Base-by-base conservation (phyloP, 2,329 filamentous ascomycete species). In the Pseudogymnoascus pannorum region DNA sequence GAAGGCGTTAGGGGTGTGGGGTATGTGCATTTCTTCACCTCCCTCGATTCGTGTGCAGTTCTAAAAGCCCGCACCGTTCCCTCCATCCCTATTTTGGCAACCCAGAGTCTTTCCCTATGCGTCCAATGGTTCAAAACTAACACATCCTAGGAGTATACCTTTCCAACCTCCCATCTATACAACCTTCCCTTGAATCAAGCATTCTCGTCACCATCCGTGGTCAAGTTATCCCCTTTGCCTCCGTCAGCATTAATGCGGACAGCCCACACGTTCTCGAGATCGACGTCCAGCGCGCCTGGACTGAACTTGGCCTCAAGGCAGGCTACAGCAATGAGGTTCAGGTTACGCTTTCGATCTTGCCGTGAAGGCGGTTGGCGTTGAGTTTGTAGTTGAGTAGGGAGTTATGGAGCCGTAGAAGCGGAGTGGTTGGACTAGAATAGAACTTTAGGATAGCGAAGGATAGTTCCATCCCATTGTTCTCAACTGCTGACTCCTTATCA, bases 311-410 rank as follows among this genome's bases (percentile, higher is more conserved):
- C 0, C 77, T 94, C 61, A 76, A 85, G 62, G 81, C 83, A 36
- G 85, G 87, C 6, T 95, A 89, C 87, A 87, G 85, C 66, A 96
- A 96, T 71, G 89, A 95, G 72, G 81, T 92, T 36, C 79, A 83
- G 64, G 76, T 95, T 42, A 86, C 67, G 62, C 65, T 71, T 57
- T 67, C 48, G 48, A 54, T 54, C 9, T 11, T 54, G 8, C 16
- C 48, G 2, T 54, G 26, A 54, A 16, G 2, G 24, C 6, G 8
- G 8, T 6, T 8, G 44, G 44, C 7, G 7, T 51, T 16, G 14
- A 29, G 44, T 14, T n/a, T 40, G 24, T 3, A n/a, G 3, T 9
- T 29, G 8, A 14, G 5, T 29, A 29, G 20, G 2, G 8, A n/a
- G n/a, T 29, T 51, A 7, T 16, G 3, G 24, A 14, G 20, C 2